phyloP scores from a whole-genome alignment of 495 filamentous ascomycete species.

The Letharia lupina region DNA sequence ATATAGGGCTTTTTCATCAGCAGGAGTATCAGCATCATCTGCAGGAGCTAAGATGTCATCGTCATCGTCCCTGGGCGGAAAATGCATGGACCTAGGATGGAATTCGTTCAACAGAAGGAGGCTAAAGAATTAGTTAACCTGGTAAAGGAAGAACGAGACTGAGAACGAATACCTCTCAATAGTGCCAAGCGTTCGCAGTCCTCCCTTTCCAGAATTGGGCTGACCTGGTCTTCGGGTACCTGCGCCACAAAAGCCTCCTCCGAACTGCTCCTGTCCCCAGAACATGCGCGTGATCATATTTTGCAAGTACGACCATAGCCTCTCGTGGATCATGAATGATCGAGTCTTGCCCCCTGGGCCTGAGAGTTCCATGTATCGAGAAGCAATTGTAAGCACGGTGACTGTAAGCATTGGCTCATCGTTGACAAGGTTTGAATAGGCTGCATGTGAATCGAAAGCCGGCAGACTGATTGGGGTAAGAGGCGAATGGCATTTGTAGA shows the following conservation, averaged over 20 bases:
- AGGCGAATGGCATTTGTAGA: slow-evolving; percentile 80
- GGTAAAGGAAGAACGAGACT: not conserved
- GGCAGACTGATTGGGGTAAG: slow-evolving; percentile 87
- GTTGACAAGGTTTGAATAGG: slow-evolving; percentile 67
- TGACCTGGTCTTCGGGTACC: slow-evolving; percentile 49
- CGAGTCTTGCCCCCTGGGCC: slow-evolving; percentile 77
- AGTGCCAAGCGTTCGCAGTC: slow-evolving; percentile 80
- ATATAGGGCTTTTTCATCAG: slow-evolving; percentile 5
- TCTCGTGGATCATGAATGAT: slow-evolving; percentile 85
- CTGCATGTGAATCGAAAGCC: slow-evolving; percentile 64
- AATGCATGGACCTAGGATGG: slow-evolving; percentile 92
- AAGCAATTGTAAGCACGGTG: slow-evolving; percentile 83
- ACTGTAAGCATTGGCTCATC: slow-evolving; percentile 89
- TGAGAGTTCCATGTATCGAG: slow-evolving; percentile 68
- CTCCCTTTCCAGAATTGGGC: slow-evolving; percentile 50
- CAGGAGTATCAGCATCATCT: slow-evolving; percentile 33
- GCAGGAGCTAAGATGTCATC: slow-evolving; percentile 49
- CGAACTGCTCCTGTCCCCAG: slow-evolving; percentile 93
- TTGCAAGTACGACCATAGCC: slow-evolving; percentile 89
- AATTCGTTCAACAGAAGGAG: slow-evolving; percentile 91
- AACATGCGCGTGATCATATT: slow-evolving; percentile 91
- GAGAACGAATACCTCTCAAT: slow-evolving; percentile 52
- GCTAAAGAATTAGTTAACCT: slow-evolving; percentile 24
- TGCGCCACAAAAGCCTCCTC: slow-evolving; percentile 75
- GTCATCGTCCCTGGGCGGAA: slow-evolving; percentile 78